Evolutionary conservation across 1,284 basidiomycete genomes (phyloP).

Genomic region (Ustilago crameri): DNA sequence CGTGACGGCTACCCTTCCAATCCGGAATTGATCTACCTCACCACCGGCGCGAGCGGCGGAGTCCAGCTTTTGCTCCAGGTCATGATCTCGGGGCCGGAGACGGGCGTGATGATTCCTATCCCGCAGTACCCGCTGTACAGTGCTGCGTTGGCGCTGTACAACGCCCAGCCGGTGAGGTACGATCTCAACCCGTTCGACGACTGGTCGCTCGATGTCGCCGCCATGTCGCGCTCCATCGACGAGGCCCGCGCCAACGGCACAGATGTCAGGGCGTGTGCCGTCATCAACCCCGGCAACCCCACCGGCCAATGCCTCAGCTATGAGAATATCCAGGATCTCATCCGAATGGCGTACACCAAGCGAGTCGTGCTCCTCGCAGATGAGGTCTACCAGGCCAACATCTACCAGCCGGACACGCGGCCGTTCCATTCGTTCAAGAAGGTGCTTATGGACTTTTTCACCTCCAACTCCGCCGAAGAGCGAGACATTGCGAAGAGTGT

Average conservation of each 20-base stretch:
- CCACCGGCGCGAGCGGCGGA: constrained; percentile 90
- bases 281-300: constrained; percentile 68
- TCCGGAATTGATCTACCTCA: constrained; percentile 90
- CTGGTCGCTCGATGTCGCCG: constrained; percentile 84
- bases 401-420: constrained; percentile 60
- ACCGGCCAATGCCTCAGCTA: constrained; percentile 62
- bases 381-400: constrained; percentile 67
- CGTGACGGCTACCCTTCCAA: constrained; percentile 75
- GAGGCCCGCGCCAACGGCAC: constrained; percentile 76
- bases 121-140: constrained; percentile 98
- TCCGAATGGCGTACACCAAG: constrained; percentile 62
- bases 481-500: constrained; percentile 55
- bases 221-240: constrained; percentile 77
- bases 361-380: constrained; percentile 64
- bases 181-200: constrained; percentile 83
- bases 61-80: constrained; percentile 87
- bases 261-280: constrained; percentile 61
- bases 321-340: constrained; percentile 60
- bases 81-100: constrained; percentile 75
- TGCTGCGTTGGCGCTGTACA: constrained; percentile 86
- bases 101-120: constrained; percentile 91
- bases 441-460: constrained; percentile 60
- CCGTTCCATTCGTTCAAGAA: constrained; percentile 67
- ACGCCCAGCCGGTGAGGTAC: constrained; percentile 86
- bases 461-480: constrained; percentile 39